phyloP scores from a whole-genome alignment of 768 basidiomycete species.

The Suillus weaverae region DNA sequence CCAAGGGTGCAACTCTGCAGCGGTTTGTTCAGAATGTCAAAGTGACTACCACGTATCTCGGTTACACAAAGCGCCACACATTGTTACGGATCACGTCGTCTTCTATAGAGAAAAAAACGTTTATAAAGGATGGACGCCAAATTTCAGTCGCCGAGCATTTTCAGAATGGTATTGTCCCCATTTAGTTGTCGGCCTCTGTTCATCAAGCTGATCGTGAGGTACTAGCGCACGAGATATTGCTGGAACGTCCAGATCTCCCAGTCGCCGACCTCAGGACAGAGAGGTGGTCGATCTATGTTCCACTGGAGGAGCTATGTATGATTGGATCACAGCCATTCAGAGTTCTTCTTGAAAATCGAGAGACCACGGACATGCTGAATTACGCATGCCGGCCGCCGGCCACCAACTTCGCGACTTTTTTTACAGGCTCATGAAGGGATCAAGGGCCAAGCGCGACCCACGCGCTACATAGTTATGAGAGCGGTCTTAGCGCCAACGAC shows the following conservation, averaged over 20 bases:
- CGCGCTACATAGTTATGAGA: constrained; percentile 82
- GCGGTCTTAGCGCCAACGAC: constrained; percentile 59
- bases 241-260: not conserved
- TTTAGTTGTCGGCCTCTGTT: not conserved
- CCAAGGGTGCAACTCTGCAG: constrained; percentile 44
- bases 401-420: constrained; percentile 42
- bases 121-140: not conserved
- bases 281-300: not conserved
- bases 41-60: constrained; percentile 56
- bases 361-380: constrained; percentile 59
- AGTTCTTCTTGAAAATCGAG: constrained; percentile 57
- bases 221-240: not conserved
- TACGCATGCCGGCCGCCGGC: not conserved
- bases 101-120: constrained; percentile 50
- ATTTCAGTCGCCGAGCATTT: not conserved
- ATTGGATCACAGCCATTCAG: constrained; percentile 51
- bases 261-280: not conserved
- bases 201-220: not conserved
- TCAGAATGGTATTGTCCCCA: not conserved
- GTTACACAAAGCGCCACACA: constrained; percentile 35
- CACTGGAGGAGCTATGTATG: not conserved
- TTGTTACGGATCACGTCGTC: not conserved
- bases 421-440: constrained; percentile 75
- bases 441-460: constrained; percentile 68
- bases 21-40: constrained; percentile 54